These are phyloP conservation scores for Combretum micranthum DNA, from an alignment of 345 rosid species.

Conservation along the genomic window DNA sequence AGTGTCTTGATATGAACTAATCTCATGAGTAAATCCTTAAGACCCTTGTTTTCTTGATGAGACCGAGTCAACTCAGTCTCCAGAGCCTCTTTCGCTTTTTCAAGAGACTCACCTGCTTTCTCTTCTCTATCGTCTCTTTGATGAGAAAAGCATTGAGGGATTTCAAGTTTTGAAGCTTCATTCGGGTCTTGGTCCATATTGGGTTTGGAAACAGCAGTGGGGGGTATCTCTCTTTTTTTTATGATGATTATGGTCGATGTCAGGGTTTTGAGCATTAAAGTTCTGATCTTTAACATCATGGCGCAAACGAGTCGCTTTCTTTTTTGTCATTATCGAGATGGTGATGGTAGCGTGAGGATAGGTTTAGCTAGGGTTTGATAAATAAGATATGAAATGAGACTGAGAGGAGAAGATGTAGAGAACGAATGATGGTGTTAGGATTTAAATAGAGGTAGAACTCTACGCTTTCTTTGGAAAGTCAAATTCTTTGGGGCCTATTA, in stretches of 20 bases:
- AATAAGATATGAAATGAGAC: constrained; percentile 1
- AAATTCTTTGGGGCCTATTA: constrained; percentile 31
- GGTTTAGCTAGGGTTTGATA: constrained; percentile 35
- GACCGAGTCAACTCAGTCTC: constrained; percentile 36
- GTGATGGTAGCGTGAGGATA: constrained; percentile 22
- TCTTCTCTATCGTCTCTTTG: constrained; percentile 41
- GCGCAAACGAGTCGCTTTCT: constrained; percentile 27
- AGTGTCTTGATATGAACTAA: too few relatives aligned
- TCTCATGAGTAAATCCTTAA: too few relatives aligned
- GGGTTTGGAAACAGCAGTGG: constrained; percentile 11
- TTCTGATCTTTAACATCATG: constrained; percentile 8
- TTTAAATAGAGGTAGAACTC: constrained; percentile 1
- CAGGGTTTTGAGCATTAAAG: constrained; percentile 1
- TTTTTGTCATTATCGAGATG: constrained; percentile 31
- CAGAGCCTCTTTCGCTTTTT: constrained; percentile 24
- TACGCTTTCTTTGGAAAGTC: constrained; percentile 18
- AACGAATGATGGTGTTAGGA: background rate
- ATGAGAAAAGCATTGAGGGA: constrained; percentile 51
- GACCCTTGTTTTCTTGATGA: constrained; percentile 15
- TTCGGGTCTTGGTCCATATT: constrained; percentile 21
- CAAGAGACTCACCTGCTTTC: constrained; percentile 44
- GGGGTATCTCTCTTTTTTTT: constrained; percentile 6
- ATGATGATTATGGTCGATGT: background rate
- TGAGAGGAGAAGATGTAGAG: background rate
- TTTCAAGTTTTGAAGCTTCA: constrained; percentile 44